These are phyloP conservation scores for Clonostachys rosea DNA, from an alignment of 2,329 filamentous ascomycete genomes.

Conservation along the genomic window DNA sequence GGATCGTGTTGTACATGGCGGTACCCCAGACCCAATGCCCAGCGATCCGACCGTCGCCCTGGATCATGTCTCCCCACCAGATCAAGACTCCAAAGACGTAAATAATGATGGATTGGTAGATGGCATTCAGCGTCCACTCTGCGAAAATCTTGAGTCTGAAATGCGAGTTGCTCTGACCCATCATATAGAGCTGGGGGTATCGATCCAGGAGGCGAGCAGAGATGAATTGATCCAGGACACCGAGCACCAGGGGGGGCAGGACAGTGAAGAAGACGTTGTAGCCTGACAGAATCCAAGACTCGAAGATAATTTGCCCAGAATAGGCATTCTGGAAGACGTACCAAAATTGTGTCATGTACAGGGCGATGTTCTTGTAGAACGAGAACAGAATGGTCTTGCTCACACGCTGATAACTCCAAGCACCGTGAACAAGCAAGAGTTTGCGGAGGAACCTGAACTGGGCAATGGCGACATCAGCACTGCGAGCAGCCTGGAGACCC, in stretches of 20 bases:
- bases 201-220: constrained; percentile 89
- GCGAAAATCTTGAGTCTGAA: constrained; percentile 91
- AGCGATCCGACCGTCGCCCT: constrained; percentile 73
- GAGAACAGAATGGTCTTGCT: constrained; percentile 97
- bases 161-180: constrained; percentile 89
- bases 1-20: constrained; percentile 87
- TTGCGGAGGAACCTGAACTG: constrained; percentile 96
- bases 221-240: constrained; percentile 97
- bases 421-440: constrained; percentile 87
- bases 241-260: constrained; percentile 86
- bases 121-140: constrained; percentile 89
- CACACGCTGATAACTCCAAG: constrained; percentile 96
- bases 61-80: constrained; percentile 75
- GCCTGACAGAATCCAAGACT: constrained; percentile 98
- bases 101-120: constrained; percentile 92
- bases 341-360: constrained; percentile 99
- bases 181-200: constrained; percentile 91
- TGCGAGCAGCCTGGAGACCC: constrained; percentile 92
- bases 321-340: constrained; percentile 98
- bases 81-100: constrained; percentile 82
- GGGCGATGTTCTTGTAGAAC: constrained; percentile 98
- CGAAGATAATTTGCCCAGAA: constrained; percentile 95
- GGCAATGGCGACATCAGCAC: constrained; percentile 90
- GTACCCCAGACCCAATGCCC: constrained; percentile 99
- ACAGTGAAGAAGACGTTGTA: constrained; percentile 99